These are phyloP conservation scores for Nannochloropsis oceanica DNA, from an alignment of 108 stramenopile species.

Conservation along the genomic window DNA sequence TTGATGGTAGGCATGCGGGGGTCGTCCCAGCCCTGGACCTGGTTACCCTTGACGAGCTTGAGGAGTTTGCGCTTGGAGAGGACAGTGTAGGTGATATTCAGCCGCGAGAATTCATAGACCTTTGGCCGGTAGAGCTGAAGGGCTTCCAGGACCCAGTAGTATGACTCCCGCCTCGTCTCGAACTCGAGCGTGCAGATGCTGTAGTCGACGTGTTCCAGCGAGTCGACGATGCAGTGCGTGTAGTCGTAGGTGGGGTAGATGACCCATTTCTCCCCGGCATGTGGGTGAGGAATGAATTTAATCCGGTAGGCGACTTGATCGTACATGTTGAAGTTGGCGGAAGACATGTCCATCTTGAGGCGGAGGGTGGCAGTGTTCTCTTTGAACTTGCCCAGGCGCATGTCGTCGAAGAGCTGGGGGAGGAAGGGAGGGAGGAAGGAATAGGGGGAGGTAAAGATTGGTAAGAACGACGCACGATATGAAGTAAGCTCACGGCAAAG, in stretches of 20 bases:
- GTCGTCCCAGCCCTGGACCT: slow-evolving; percentile 91
- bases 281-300: slow-evolving; percentile 82
- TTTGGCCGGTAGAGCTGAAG: slow-evolving; percentile 86
- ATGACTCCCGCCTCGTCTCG: slow-evolving; percentile 86
- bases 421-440: not conserved
- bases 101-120: slow-evolving; percentile 50
- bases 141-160: slow-evolving; percentile 96
- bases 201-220: slow-evolving; percentile 93
- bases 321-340: slow-evolving; percentile 77
- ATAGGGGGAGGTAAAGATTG: not conserved
- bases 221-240: slow-evolving; percentile 48
- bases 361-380: slow-evolving; percentile 83
- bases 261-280: slow-evolving; percentile 89
- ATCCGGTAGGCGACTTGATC: slow-evolving; percentile 88
- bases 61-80: slow-evolving; percentile 86
- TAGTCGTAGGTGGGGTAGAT: slow-evolving; percentile 60
- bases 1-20: slow-evolving; percentile 92
- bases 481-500: not conserved
- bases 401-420: slow-evolving; percentile 70
- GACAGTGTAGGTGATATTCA: slow-evolving; percentile 83
- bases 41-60: slow-evolving; percentile 61
- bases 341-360: slow-evolving; percentile 92
- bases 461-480: not conserved
- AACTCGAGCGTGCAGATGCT: slow-evolving; percentile 98
- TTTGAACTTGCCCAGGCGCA: slow-evolving; percentile 69